Base-by-base conservation (phyloP, 257 asterid genomes). In the Petrea volubilis region DNA sequence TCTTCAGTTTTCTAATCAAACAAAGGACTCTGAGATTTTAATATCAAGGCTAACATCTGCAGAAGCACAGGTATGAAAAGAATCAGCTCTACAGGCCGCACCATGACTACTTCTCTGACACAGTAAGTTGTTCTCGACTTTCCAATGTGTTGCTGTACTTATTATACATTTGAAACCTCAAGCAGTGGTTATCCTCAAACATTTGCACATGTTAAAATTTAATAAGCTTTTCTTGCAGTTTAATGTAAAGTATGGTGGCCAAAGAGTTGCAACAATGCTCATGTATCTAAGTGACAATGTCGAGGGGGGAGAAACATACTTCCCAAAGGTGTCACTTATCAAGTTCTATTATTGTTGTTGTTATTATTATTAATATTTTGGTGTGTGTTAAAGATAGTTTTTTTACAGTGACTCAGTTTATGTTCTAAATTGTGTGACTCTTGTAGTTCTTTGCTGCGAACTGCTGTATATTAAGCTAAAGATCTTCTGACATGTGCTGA, bases 31-130 rank as follows among this genome's bases (percentile, higher is more conserved):
- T 49, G 77, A 67, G 73, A 68, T 72, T 78, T 80, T 78, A 75
- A 75, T 81, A 34, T 68, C 77, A 59, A 83, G 78, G 89, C 98
- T 90, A 87, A 90, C 90, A 88, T 86, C 81, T 82, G 89, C 89
- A 79, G 88, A 78, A 78, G 89, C 88, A 85, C 96, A 92, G 96
- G 93, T 92, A 92, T 77, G 96, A 90, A 77, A 85, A 87, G 84
- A 55, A 78, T 71, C 89, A 92, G 84, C 83, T 81, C 59, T 92
- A 92, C 83, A 83, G 83, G 77, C 87, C 96, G 21, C 98, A 90
- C 80, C 89, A 88, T 56, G 96, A 92, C 82, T 92, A 85, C 81
- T 92, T 92, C 81, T 81, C 98, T 15, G 97, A 90, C 60, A 33
- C 88, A 0, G 98, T 90, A 82, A 78, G 64, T 75, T 66, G 23